Percentiles rank a stretch among this genome's conserved stretches.
Evolutionary conservation across 495 filamentous ascomycete species (phyloP).

Genomic region (Aspergillus leporis): DNA sequence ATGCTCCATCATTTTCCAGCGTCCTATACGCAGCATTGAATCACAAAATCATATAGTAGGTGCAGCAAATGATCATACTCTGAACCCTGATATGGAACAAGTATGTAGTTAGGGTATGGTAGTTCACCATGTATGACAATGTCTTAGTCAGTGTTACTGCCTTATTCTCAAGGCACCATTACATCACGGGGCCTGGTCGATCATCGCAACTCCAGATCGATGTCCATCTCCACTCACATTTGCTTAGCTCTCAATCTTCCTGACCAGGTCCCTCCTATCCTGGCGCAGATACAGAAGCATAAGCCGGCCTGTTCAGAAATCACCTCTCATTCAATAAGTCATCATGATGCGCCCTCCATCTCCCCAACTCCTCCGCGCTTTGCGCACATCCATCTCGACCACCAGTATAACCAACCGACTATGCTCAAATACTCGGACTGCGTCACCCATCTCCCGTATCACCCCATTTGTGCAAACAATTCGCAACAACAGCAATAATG

Average conservation of each 20-base stretch:
- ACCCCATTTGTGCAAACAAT: conserved; percentile 13
- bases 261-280: not conserved
- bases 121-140: too few relatives aligned
- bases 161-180: not conserved
- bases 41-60: too few relatives aligned
- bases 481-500: conserved; percentile 32
- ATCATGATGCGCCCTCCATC: conserved; percentile 44
- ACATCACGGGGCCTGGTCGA: not conserved
- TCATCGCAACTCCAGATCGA: not conserved
- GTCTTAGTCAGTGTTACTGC: too few relatives aligned
- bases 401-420: conserved; percentile 15
- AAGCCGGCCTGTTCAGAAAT: not conserved
- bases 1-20: too few relatives aligned
- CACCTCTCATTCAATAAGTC: not conserved
- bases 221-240: not conserved
- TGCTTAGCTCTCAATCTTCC: not conserved
- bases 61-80: too few relatives aligned
- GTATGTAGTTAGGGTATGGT: too few relatives aligned
- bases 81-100: too few relatives aligned
- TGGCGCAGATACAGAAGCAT: not conserved
- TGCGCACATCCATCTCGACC: conserved; percentile 37
- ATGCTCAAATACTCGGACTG: conserved; percentile 17
- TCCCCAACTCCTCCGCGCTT: conserved; percentile 44
- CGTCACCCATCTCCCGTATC: conserved; percentile 12
- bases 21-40: too few relatives aligned